Conservation (phyloP, 1,284 basidiomycete species). For the Fistulina hepatica region DNA sequence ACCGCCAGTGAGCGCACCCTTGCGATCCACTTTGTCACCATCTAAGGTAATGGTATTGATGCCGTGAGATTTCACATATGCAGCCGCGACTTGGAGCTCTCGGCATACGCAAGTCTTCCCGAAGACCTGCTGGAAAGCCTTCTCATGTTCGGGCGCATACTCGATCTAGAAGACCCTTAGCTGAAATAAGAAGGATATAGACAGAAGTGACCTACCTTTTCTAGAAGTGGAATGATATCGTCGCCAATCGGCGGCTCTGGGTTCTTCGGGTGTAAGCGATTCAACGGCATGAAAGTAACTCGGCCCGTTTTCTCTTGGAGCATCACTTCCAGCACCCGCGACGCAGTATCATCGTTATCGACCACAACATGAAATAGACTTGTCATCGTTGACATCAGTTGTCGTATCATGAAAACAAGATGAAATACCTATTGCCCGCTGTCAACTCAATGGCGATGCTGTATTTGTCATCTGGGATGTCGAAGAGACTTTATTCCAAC, state of each 20-base stretch:
- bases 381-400: slow-evolving; percentile 7
- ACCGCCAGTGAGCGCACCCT: slow-evolving; percentile 91
- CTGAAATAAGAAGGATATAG: too few relatives aligned
- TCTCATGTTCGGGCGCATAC: slow-evolving; percentile 62
- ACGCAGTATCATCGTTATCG: slow-evolving; percentile 89
- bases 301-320: slow-evolving; percentile 85
- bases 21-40: slow-evolving; percentile 95
- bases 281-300: slow-evolving; percentile 97
- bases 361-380: slow-evolving; percentile 98
- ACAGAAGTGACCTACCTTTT: too few relatives aligned
- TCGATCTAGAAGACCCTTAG: too few relatives aligned
- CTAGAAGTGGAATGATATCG: slow-evolving; percentile 82
- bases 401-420: background rate
- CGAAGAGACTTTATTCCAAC: too few relatives aligned
- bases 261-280: slow-evolving; percentile 81
- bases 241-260: slow-evolving; percentile 61
- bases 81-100: slow-evolving; percentile 84
- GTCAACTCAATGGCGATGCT: slow-evolving; percentile 92
- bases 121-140: slow-evolving; percentile 97
- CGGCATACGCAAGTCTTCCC: slow-evolving; percentile 94
- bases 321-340: slow-evolving; percentile 84
- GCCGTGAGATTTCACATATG: slow-evolving; percentile 89
- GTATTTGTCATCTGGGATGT: slow-evolving; percentile 82
- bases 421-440: slow-evolving; percentile 75
- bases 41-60: slow-evolving; percentile 97